Conservation (phyloP, 2,329 filamentous ascomycete genomes). For the Penicillium janthinellum region DNA sequence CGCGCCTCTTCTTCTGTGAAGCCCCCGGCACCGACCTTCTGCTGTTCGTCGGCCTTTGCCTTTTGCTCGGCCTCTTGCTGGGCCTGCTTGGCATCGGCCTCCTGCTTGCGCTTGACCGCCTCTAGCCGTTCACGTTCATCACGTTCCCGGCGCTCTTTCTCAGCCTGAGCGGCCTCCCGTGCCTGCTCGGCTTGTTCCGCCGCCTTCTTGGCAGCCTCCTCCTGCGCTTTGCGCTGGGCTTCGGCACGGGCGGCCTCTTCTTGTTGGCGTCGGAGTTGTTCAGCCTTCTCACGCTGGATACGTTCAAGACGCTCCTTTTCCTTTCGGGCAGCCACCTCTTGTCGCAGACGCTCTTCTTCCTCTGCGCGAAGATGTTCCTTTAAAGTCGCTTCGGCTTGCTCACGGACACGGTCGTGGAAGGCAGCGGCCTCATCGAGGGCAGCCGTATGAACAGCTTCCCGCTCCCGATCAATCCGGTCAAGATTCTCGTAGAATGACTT, state of each 20-base stretch:
- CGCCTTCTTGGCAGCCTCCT: conserved; percentile 36
- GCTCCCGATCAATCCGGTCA: conserved; percentile 64
- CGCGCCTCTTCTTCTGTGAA: conserved; percentile 42
- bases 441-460: conserved; percentile 63
- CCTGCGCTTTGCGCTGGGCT: conserved; percentile 39
- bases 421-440: conserved; percentile 67
- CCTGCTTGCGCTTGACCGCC: conserved; percentile 36
- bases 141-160: conserved; percentile 37
- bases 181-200: conserved; percentile 38
- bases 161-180: conserved; percentile 43
- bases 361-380: conserved; percentile 49
- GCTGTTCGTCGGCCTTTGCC: conserved; percentile 32
- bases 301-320: conserved; percentile 38
- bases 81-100: conserved; percentile 32
- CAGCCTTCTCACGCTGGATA: conserved; percentile 37
- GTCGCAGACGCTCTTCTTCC: conserved; percentile 40
- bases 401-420: conserved; percentile 66
- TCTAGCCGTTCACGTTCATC: conserved; percentile 36
- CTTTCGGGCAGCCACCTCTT: conserved; percentile 40
- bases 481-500: conserved; percentile 58
- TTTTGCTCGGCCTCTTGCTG: conserved; percentile 35
- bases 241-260: conserved; percentile 44
- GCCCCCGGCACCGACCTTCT: conserved; percentile 31
- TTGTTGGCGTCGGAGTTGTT: conserved; percentile 34
- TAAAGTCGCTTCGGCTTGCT: conserved; percentile 57